Base-by-base conservation (phyloP, 208 protist genomes). In the Angomonas deanei region DNA sequence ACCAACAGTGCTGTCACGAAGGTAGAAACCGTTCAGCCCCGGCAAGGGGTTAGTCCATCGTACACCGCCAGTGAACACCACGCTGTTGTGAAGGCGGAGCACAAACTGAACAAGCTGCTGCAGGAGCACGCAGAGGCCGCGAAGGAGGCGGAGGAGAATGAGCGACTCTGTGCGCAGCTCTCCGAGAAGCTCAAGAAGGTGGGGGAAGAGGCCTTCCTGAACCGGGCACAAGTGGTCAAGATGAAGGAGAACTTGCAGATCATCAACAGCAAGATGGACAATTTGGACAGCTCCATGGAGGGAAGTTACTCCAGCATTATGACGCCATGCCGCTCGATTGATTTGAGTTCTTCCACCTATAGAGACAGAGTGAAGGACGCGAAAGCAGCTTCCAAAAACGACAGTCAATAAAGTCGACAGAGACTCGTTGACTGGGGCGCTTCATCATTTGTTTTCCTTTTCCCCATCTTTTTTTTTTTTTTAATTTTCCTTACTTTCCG, bases 241-340 rank as follows among this genome's bases (percentile, higher is more conserved):
- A 66, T 91, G 36, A 79, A 76, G 68, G 82, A 90, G 26, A 82
- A 92, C 33, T 58, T 94, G 47, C 32, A 68, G 42, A 69, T 80
- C 49, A 73, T 76, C 1, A 50, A 23, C 56, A 31, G 27, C 30
- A 54, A 32, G 50, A 28, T 47, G 27, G 59, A 61, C 13, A 50
- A 36, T 15, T 52, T 46, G 15, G 31, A 48, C 24, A 32, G 42
- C n/a, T 64, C 58, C 15, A 33, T 56, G 26, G 50, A 56, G 27
- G 50, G 28, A 8, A 56, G 50, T 24, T 30, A 10, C 28, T 30
- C n/a, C 6, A 11, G 27, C 46, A 23, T 54, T 34, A 66, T 21
- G 19, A 61, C 67, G 31, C 59, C 53, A 1, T 52, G 26, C 42
- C 67, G 60, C 8, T 66, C 67, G 1, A 33, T 66, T 1, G 67